Percentiles rank a stretch among this genome's conserved stretches.
Evolutionary conservation across 805 yeast genomes (phyloP).

Genomic region (Starmera pachycereana): DNA sequence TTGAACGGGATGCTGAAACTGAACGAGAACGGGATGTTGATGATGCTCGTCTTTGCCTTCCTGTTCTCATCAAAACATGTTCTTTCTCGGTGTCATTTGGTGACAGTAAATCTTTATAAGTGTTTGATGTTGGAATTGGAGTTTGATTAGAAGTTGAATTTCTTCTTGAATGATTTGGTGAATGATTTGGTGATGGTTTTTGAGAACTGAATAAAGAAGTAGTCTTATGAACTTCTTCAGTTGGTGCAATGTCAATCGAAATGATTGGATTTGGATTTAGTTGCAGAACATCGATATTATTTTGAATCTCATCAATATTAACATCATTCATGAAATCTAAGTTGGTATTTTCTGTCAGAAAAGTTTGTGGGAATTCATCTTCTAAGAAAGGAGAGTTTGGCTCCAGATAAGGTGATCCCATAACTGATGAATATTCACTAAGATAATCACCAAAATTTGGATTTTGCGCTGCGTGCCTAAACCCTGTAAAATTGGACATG

Average conservation of each 20-base stretch:
- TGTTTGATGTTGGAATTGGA: conserved; percentile 16
- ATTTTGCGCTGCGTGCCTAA: too few relatives aligned
- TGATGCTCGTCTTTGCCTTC: conserved; percentile 29
- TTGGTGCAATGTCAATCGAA: conserved; percentile 26
- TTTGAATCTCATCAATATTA: background rate
- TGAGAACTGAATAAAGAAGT: conserved; percentile 47
- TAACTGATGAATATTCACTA: conserved; percentile 17
- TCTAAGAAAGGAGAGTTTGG: conserved; percentile 9
- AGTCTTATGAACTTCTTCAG: conserved; percentile 32
- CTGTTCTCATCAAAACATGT: conserved; percentile 9
- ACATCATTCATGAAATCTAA: background rate
- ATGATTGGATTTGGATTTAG: conserved; percentile 14
- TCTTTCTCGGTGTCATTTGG: conserved; percentile 1
- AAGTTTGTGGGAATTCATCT: conserved; percentile 6
- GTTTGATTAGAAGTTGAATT: conserved; percentile 10
- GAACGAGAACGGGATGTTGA: conserved; percentile 28
- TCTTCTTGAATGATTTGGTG: conserved; percentile 25
- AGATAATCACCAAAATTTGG: background rate
- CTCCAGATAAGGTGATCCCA: conserved; percentile 15
- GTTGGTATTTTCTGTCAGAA: background rate
- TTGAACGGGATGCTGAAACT: conserved; percentile 17
- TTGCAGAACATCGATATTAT: conserved; percentile 3
- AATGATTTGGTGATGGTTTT: conserved; percentile 22
- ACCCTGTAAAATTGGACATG: too few relatives aligned
- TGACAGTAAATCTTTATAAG: conserved; percentile 4